Conservation (phyloP, 768 basidiomycete species). For the Stropharia rugosoannulata region DNA sequence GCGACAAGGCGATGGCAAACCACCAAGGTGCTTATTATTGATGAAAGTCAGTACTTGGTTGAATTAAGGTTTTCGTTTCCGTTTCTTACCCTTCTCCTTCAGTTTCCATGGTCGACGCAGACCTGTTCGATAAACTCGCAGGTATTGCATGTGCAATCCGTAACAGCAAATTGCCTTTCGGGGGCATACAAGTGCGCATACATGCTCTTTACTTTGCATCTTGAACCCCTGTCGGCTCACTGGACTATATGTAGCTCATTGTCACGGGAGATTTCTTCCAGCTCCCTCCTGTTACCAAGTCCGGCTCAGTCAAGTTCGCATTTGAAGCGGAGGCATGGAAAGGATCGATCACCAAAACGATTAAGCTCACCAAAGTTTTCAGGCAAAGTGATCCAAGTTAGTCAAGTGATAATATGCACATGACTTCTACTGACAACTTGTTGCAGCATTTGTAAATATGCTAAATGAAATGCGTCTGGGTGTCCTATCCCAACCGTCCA, state of each 20-base stretch:
- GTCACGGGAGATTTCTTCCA: conserved; percentile 99
- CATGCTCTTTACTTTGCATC: neutral
- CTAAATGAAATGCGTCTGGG: conserved; percentile 99
- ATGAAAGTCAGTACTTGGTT: conserved; percentile 56
- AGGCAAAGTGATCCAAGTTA: conserved; percentile 88
- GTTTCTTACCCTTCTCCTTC: conserved; percentile 1
- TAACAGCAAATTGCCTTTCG: conserved; percentile 72
- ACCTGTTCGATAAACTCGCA: conserved; percentile 88
- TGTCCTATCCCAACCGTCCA: conserved; percentile 58
- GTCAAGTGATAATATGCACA: conserved; percentile 16
- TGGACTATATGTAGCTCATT: conserved; percentile 54
- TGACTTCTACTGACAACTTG: neutral
- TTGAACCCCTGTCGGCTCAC: neutral
- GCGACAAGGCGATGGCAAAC: conserved; percentile 76
- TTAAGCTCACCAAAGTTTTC: conserved; percentile 95
- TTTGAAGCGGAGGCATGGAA: conserved; percentile 88
- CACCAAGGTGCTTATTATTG: conserved; percentile 82
- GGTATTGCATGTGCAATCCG: conserved; percentile 65
- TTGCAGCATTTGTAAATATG: conserved; percentile 88
- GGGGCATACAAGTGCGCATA: conserved; percentile 80
- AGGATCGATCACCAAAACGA: conserved; percentile 72
- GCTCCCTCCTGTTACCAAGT: conserved; percentile 86
- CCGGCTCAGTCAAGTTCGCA: conserved; percentile 74
- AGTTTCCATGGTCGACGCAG: conserved; percentile 99
- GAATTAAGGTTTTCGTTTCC: neutral